Conservation (phyloP, 2,329 filamentous ascomycete genomes). For the Camptophora hylomeconis region DNA sequence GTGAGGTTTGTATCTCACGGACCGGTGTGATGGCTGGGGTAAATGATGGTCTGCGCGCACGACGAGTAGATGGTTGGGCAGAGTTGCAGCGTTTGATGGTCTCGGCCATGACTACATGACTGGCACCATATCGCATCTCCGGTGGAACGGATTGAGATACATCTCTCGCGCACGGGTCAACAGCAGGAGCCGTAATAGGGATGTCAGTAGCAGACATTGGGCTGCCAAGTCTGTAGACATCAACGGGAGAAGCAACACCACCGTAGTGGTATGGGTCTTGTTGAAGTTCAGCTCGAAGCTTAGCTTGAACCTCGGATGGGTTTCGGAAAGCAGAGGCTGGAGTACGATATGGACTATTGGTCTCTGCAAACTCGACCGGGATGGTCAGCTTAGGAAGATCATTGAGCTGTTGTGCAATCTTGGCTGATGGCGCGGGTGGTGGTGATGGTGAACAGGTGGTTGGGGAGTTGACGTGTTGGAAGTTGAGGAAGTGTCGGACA, state of each 20-base stretch:
- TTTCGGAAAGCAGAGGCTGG: slow-evolving; percentile 19
- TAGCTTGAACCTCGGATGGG: slow-evolving; percentile 13
- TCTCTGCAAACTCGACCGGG: slow-evolving; percentile 27
- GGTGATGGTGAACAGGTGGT: slow-evolving; percentile 45
- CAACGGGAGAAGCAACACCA: slow-evolving; percentile 35
- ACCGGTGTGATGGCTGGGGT: slow-evolving; percentile 14
- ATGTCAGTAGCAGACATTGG: slow-evolving; percentile 86
- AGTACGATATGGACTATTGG: slow-evolving; percentile 17
- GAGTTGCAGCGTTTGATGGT: slow-evolving; percentile 34
- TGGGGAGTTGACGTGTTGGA: slow-evolving; percentile 48
- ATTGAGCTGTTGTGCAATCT: slow-evolving; percentile 29
- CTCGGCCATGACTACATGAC: slow-evolving; percentile 22
- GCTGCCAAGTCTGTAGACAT: slow-evolving; percentile 65
- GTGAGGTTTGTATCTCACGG: slow-evolving; percentile 11
- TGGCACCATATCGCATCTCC: slow-evolving; percentile 66
- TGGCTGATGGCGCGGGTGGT: slow-evolving; percentile 25
- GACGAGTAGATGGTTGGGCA: slow-evolving; percentile 18
- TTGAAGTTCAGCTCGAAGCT: slow-evolving; percentile 35
- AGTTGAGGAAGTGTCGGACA: slow-evolving; percentile 77
- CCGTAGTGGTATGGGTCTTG: slow-evolving; percentile 24
- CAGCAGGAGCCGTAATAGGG: slow-evolving; percentile 59
- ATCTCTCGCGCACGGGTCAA: slow-evolving; percentile 63
- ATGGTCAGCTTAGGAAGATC: slow-evolving; percentile 45
- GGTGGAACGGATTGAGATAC: slow-evolving; percentile 84
- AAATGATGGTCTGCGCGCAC: slow-evolving; percentile 13